A percentile compares a stretch with the other conserved stretches of the same genome.
phyloP scores from a whole-genome alignment of 192 early-diverging fungal species.

The Mortierella hygrophila region DNA sequence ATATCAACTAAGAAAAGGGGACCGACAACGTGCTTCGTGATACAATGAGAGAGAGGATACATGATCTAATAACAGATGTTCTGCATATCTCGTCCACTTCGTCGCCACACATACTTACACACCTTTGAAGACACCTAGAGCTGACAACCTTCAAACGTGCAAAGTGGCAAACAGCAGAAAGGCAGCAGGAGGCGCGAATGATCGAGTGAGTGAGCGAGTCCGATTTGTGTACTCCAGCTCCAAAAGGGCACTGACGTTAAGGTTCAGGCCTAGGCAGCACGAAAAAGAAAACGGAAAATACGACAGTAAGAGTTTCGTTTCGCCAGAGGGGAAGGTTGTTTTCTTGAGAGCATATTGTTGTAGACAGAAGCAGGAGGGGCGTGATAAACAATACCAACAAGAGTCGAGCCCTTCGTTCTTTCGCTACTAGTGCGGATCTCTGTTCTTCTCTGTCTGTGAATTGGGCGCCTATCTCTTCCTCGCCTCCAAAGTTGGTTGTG shows the following conservation, averaged over 20 bases:
- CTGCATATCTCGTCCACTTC: neutral
- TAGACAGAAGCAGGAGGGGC: neutral
- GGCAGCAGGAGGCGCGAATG: neutral
- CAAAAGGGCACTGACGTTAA: conserved; percentile 8
- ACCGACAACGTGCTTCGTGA: neutral
- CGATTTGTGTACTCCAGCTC: neutral
- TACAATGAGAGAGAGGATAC: neutral
- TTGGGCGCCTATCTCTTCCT: neutral
- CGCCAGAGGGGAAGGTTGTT: neutral
- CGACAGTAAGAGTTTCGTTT: neutral
- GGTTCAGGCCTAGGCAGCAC: neutral
- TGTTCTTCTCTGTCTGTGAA: neutral
- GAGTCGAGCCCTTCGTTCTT: neutral
- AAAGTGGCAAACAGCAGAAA: neutral
- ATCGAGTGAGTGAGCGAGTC: neutral
- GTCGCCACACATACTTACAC: neutral
- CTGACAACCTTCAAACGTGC: neutral
- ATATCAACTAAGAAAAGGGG: neutral
- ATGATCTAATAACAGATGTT: neutral
- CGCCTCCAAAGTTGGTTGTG: neutral
- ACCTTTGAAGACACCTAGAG: neutral
- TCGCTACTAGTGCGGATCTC: neutral
- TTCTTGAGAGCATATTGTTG: conserved; percentile 3
- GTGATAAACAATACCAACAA: neutral
- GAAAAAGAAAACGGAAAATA: neutral